These are phyloP conservation scores for Darksidea phi DNA, from an alignment of 495 filamentous ascomycete genomes.

Conservation along the genomic window DNA sequence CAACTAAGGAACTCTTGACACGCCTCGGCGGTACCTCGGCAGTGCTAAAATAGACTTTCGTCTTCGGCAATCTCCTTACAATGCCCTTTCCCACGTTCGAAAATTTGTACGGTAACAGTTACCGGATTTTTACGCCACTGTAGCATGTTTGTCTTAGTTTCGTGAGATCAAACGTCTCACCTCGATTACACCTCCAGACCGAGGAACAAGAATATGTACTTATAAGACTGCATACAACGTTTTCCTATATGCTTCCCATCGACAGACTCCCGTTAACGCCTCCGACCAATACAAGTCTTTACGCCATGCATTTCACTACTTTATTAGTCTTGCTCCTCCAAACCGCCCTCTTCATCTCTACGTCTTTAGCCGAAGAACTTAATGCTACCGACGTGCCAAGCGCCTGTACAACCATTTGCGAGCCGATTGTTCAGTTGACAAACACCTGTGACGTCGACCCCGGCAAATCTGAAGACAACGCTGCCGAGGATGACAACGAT, in stretches of 20 bases:
- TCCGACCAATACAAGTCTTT: background rate
- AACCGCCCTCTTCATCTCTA: background rate
- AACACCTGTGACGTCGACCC: conserved; percentile 7
- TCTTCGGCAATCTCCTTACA: background rate
- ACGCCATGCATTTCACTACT: background rate
- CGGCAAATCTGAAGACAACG: background rate
- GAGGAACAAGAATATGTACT: background rate
- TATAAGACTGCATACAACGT: background rate
- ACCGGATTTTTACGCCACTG: background rate
- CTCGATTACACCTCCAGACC: background rate
- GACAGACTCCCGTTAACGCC: background rate
- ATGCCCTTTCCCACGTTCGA: background rate
- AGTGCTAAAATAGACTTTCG: background rate
- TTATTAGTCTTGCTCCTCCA: background rate
- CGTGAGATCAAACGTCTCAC: background rate
- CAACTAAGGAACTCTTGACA: background rate
- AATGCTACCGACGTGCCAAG: conserved; percentile 1
- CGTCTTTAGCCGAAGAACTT: background rate
- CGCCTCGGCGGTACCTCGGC: background rate
- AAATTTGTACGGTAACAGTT: background rate
- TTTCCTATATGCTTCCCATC: background rate
- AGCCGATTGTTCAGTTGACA: conserved; percentile 2
- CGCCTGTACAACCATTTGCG: background rate
- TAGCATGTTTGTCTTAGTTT: conserved; percentile 1
- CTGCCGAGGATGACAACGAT: background rate